Base-by-base conservation (phyloP, 441 rosid genomes). In the Breynia disticha region DNA sequence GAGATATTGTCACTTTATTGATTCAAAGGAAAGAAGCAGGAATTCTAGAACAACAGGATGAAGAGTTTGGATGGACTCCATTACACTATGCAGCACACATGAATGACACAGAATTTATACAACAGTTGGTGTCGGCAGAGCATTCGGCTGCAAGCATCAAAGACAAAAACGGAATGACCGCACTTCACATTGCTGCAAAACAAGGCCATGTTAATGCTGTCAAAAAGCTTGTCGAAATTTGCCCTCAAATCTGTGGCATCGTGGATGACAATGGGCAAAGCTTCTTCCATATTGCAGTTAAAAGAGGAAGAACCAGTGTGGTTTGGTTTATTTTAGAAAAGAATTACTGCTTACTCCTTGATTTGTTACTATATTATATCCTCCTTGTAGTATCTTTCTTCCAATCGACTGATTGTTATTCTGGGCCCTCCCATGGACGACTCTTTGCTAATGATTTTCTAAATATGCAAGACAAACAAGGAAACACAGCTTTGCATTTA, bases 401-500 rank as follows among this genome's bases (percentile, higher is more conserved):
- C n/a, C n/a, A n/a, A n/a, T n/a, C n/a, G n/a, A n/a, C n/a, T n/a
- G n/a, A n/a, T n/a, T n/a, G n/a, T n/a, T n/a, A n/a, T n/a, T n/a
- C n/a, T n/a, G n/a, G n/a, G n/a, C n/a, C n/a, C n/a, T n/a, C n/a
- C n/a, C n/a, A 28, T 28, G 35, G 1, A 32, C 52, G 56, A 16
- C 28, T 11, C 11, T 52, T 56, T 41, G 60, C 71, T 17, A 54
- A 57, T 59, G 67, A 69, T 18, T 49, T 69, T 3, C 37, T 67
- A 53, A 74, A 74, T 4, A 64, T 65, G 20, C 60, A 60, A 10
- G 79, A 77, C 1, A 50, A 16, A 32, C 67, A 67, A 21, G 82
- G 82, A 56, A 74, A 74, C 67, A 68, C 82, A 1, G 67, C 73
- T 19, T 48, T 77, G 42, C 79, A 77, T 69, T 57, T 74, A 32